These are phyloP conservation scores for Leccinum incarnatum DNA, from an alignment of 768 basidiomycete genomes.

Conservation along the genomic window DNA sequence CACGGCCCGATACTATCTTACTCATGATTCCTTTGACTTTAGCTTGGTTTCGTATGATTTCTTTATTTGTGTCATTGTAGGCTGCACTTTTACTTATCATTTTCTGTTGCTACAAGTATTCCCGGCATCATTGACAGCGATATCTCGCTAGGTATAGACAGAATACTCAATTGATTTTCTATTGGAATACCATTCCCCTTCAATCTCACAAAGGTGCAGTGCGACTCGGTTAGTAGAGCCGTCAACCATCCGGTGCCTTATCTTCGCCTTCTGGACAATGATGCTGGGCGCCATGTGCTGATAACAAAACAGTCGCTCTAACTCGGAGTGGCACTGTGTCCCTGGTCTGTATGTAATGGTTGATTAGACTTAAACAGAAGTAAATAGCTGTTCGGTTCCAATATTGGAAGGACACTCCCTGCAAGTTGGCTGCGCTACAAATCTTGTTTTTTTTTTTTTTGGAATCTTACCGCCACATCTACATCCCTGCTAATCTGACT, in stretches of 20 bases:
- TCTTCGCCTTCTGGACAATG: not conserved
- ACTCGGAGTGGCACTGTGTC: not conserved
- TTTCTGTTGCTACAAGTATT: conserved; percentile 32
- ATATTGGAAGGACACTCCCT: not conserved
- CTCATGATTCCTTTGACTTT: conserved; percentile 12
- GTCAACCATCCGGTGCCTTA: not conserved
- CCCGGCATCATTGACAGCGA: conserved; percentile 22
- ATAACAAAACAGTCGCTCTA: not conserved
- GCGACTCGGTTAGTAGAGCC: not conserved
- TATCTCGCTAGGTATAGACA: conserved; percentile 31
- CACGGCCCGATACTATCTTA: conserved; percentile 19
- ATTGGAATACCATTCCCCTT: conserved; percentile 9
- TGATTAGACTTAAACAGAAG: conserved; percentile 26
- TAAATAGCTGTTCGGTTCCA: conserved; percentile 19
- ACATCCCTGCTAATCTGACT: not conserved
- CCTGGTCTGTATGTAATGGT: not conserved
- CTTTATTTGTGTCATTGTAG: conserved; percentile 28
- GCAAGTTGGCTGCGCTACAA: not conserved
- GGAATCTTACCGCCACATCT: not conserved
- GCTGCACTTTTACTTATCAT: conserved; percentile 27
- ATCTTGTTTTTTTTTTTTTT: not conserved
- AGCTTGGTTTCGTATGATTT: conserved; percentile 21
- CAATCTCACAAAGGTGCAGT: not conserved
- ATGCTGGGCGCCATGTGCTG: not conserved
- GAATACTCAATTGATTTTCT: conserved; percentile 16